phyloP scores from a whole-genome alignment of 2,329 filamentous ascomycete species.

The Leptographium procerum region DNA sequence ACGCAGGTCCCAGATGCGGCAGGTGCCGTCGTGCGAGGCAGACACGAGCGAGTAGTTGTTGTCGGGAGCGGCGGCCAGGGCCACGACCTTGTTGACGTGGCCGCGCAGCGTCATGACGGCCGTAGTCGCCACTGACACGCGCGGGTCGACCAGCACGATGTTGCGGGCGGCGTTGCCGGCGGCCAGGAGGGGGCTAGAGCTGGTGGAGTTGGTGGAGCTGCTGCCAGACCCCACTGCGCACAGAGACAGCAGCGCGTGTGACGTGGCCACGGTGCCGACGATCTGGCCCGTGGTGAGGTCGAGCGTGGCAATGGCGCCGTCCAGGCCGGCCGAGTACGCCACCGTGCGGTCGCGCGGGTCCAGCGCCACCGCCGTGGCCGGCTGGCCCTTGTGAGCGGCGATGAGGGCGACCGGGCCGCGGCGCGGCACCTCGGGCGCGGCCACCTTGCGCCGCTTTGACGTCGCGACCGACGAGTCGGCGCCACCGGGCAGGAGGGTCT shows the following conservation, averaged over 20 bases:
- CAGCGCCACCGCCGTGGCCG: constrained; percentile 73
- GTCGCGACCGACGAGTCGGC: constrained; percentile 19
- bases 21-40: constrained; percentile 85
- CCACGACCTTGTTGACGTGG: constrained; percentile 63
- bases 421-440: constrained; percentile 42
- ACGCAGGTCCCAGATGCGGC: constrained; percentile 86
- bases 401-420: constrained; percentile 71
- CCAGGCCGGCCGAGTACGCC: constrained; percentile 82
- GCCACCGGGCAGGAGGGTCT: constrained; percentile 53
- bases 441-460: constrained; percentile 67
- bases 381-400: constrained; percentile 51
- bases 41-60: constrained; percentile 78
- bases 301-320: constrained; percentile 83
- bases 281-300: constrained; percentile 72
- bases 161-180: constrained; percentile 77
- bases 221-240: constrained; percentile 47
- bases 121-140: constrained; percentile 63
- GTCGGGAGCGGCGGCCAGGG: constrained; percentile 39
- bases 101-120: constrained; percentile 85
- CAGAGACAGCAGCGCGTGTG: constrained; percentile 72
- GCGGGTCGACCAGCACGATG: constrained; percentile 86
- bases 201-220: not conserved
- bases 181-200: constrained; percentile 33
- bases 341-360: constrained; percentile 76
- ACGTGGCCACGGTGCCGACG: constrained; percentile 73